Base-by-base conservation (phyloP, 176 grass and related monocot genomes). In the Avena atlantica region DNA sequence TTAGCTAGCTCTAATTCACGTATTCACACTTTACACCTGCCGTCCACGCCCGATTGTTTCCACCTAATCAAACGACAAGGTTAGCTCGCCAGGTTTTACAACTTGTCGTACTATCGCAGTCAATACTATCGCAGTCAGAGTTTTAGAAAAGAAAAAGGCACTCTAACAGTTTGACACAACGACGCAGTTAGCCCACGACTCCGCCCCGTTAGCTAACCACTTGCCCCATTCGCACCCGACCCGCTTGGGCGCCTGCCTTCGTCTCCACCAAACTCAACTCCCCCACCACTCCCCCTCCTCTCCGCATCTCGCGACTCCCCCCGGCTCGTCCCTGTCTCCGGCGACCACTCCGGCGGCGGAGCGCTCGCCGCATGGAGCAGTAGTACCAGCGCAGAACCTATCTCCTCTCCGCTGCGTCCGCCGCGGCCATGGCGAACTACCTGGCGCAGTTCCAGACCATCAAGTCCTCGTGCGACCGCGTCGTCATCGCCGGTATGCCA, bases 371-470 rank as follows among this genome's bases (percentile, higher is more conserved):
- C 42, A 81, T 78, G 82, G 77, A 70, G 60, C 52, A 20, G 14
- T 91, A 85, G 69, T 0, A 4, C 8, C 9, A 15, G 60, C 78
- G 62, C n/a, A 6, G 61, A 5, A 42, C 45, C 11, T 68, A 12
- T 21, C 5, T 42, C 20, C 2, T 25, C 3, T 5, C 37, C 44
- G 14, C 67, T 3, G 19, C 45, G 24, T 31, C 27, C 14, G 79
- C 76, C n/a, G 89, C 47, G 37, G 60, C 70, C 70, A 99, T 99
- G 97, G 97, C 94, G 61, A 99, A 96, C 91, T 99, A 96, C 81
- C 92, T 99, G 76, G 97, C 94, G 50, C 97, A 99, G 92, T 99
- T 99, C 83, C 94, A 99, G 90, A 92, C 94, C 56, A 99, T 99
- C 85, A 99, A 99, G 90, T 94, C 81, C 89, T 91, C 97, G 76